Base-by-base conservation (phyloP, 2,329 filamentous ascomycete species). In the Mycosphaerelloides madeirae region DNA sequence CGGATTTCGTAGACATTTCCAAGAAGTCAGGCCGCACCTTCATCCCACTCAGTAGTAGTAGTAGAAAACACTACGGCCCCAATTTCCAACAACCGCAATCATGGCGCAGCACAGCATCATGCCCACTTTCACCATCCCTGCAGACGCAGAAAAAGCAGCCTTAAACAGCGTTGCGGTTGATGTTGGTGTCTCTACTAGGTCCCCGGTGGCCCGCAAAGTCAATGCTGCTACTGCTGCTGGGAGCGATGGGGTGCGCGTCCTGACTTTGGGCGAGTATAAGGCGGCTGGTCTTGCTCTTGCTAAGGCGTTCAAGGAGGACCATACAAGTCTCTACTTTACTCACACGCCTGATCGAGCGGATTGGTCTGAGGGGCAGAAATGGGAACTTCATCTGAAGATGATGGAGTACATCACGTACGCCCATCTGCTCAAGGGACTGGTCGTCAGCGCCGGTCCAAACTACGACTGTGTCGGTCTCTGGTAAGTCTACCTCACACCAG, bases 381-480 rank as follows among this genome's bases (percentile, higher is more conserved):
- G 84, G 83, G 78, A 80, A 54, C 73, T 93, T 35, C 87, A 93
- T 65, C 75, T 85, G 54, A 78, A 84, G 62, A 84, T 89, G 56
- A 79, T 91, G 72, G 83, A 81, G 56, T 90, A 88, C 67, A 77
- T 87, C 56, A 82, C 83, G 38, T 85, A 86, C 46, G 81, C 85
- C 48, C 85, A 89, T 64, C 81, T 80, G 65, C 76, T 85, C 59
- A 82, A 82, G 56, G 87, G 87, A 44, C 66, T 87, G 46, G 86
- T 86, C 43, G 83, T 85, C 35, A 81, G 83, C 43, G 80, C 86
- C 50, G 87, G 87, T 14, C 77, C 81, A 5, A 79, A 89, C 60
- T 87, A 85, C 60, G 86, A 87, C 54, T 83, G 80, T 52, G 82
- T 93, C 43, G 85, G 85, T 45, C 72, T 93, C 41, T 93, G 87